These are phyloP conservation scores for Gnetum montanum DNA, from an alignment of 75 land plant species.

Conservation along the genomic window DNA sequence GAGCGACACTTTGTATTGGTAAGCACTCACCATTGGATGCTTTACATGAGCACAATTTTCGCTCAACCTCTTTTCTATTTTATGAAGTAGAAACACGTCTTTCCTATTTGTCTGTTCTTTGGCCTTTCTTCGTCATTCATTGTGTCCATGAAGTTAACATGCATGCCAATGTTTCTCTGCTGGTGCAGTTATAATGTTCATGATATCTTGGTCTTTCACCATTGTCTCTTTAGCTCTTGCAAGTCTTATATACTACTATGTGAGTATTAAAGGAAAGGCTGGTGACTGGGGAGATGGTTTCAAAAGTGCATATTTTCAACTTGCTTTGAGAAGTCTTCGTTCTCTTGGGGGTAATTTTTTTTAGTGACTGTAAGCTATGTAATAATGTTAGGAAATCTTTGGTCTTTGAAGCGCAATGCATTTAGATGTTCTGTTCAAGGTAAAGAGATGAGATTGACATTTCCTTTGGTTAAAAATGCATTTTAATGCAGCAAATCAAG, in stretches of 20 bases:
- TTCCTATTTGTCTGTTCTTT: too few relatives aligned
- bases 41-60: not conserved
- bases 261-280: slow-evolving; percentile 94
- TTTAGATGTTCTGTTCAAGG: not conserved
- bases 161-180: slow-evolving; percentile 2
- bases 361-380: too few relatives aligned
- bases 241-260: slow-evolving; percentile 92
- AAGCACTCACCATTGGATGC: slow-evolving; percentile 4
- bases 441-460: not conserved
- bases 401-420: too few relatives aligned
- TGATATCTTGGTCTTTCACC: slow-evolving; percentile 96
- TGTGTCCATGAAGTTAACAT: too few relatives aligned
- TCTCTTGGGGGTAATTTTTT: slow-evolving; percentile 78
- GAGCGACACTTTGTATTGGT: slow-evolving; percentile 84
- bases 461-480: too few relatives aligned
- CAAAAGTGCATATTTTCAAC: slow-evolving; percentile 99
- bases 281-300: slow-evolving; percentile 99
- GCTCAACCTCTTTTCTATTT: not conserved
- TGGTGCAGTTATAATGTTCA: slow-evolving; percentile 93
- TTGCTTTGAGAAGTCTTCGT: slow-evolving; percentile 97
- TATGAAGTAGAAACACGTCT: too few relatives aligned
- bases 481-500: slow-evolving; percentile 82
- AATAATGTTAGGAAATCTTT: too few relatives aligned
- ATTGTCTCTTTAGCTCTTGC: slow-evolving; percentile 87
- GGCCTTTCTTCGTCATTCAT: too few relatives aligned